These are phyloP conservation scores for Yamadazyma buinensis DNA, from an alignment of 1,139 yeast species.

Conservation along the genomic window DNA sequence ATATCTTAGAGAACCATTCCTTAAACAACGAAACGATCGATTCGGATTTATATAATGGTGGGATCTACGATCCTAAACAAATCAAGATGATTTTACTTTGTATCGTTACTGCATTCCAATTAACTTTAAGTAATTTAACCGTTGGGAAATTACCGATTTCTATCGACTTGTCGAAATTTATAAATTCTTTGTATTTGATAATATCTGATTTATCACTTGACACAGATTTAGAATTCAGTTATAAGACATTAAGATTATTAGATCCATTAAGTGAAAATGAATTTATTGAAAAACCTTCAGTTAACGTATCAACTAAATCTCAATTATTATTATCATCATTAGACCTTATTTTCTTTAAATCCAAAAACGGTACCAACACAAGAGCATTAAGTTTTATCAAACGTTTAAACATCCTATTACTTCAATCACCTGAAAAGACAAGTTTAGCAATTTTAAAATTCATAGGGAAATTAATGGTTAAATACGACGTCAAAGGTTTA, in stretches of 20 bases:
- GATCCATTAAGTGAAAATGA: constrained; percentile 56
- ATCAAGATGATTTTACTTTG: constrained; percentile 76
- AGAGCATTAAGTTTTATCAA: constrained; percentile 85
- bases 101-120: constrained; percentile 82
- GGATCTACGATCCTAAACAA: constrained; percentile 29
- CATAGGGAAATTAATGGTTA: constrained; percentile 67
- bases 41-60: constrained; percentile 17
- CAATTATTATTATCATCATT: constrained; percentile 76
- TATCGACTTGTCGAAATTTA: constrained; percentile 67
- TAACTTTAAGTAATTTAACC: constrained; percentile 70
- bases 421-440: constrained; percentile 87
- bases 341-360: constrained; percentile 77
- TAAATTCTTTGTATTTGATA: constrained; percentile 65
- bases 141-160: constrained; percentile 52
- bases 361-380: constrained; percentile 64
- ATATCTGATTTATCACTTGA: constrained; percentile 69
- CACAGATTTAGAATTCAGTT: constrained; percentile 81
- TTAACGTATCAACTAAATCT: constrained; percentile 84
- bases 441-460: constrained; percentile 73
- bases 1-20: constrained; percentile 34
- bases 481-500: constrained; percentile 68
- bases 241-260: constrained; percentile 70
- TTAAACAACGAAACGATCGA: constrained; percentile 20
- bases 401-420: constrained; percentile 59
- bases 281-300: constrained; percentile 55